These are phyloP conservation scores for Lactarius trivialis DNA, from an alignment of 768 basidiomycete species.

Conservation along the genomic window DNA sequence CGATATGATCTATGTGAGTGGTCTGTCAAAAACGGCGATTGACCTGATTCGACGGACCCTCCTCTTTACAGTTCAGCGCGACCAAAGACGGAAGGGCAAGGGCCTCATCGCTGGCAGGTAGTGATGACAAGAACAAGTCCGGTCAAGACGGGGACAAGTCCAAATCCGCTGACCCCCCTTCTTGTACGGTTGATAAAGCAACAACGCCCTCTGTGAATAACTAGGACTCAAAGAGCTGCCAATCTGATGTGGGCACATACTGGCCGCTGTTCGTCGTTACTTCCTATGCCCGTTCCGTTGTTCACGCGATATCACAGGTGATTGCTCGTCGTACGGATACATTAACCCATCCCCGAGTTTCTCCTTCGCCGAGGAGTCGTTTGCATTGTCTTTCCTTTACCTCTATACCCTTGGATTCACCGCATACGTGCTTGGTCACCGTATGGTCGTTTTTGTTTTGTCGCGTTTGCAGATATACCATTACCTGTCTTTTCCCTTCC, in stretches of 20 bases:
- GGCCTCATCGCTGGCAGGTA: not conserved
- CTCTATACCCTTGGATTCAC: not conserved
- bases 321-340: not conserved
- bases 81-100: not conserved
- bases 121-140: not conserved
- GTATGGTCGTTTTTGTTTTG: not conserved
- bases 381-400: not conserved
- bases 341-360: not conserved
- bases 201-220: not conserved
- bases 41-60: not conserved
- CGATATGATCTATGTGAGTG: constrained; percentile 52
- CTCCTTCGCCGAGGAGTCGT: not conserved
- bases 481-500: not conserved
- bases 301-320: not conserved
- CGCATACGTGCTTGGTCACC: not conserved
- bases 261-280: not conserved
- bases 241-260: not conserved
- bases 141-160: not conserved
- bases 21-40: not conserved
- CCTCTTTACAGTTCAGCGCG: constrained; percentile 3
- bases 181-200: not conserved
- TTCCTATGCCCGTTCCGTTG: not conserved
- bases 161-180: not conserved
- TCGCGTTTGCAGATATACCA: not conserved
- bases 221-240: not conserved